Conservation (phyloP, 805 yeast genomes). For the Starmerella vitae region DNA sequence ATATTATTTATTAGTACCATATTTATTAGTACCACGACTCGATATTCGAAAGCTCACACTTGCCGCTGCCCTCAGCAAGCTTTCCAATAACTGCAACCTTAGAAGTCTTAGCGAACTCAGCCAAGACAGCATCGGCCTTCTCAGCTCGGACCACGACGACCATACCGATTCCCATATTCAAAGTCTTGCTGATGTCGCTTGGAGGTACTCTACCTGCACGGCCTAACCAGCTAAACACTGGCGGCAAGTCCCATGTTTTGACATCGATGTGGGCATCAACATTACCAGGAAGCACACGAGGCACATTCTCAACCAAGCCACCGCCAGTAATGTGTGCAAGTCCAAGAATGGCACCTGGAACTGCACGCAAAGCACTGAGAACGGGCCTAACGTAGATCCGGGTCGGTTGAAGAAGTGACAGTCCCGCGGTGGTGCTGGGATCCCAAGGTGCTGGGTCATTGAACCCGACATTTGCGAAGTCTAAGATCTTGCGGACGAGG, state of each 20-base stretch:
- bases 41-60: conserved; percentile 25
- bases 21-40: conserved; percentile 25
- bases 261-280: conserved; percentile 74
- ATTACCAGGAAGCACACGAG: conserved; percentile 76
- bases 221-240: conserved; percentile 89
- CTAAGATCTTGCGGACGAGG: conserved; percentile 81
- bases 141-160: conserved; percentile 64
- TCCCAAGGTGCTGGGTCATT: conserved; percentile 79
- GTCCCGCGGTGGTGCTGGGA: conserved; percentile 56
- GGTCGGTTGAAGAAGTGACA: conserved; percentile 78
- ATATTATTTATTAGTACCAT: too few relatives aligned
- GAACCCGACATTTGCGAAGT: conserved; percentile 58
- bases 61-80: conserved; percentile 36
- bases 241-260: conserved; percentile 69
- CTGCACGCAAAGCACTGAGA: conserved; percentile 43
- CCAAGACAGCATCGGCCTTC: conserved; percentile 44
- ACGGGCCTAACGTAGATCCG: conserved; percentile 88
- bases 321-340: conserved; percentile 98
- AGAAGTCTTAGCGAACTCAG: conserved; percentile 57
- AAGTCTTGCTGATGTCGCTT: conserved; percentile 72
- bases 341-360: conserved; percentile 59
- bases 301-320: conserved; percentile 90
- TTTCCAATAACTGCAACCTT: conserved; percentile 57
- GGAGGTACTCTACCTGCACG: conserved; percentile 80
- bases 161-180: conserved; percentile 97